Base-by-base conservation (phyloP, 805 yeast genomes). In the Lipomyces anomalus region DNA sequence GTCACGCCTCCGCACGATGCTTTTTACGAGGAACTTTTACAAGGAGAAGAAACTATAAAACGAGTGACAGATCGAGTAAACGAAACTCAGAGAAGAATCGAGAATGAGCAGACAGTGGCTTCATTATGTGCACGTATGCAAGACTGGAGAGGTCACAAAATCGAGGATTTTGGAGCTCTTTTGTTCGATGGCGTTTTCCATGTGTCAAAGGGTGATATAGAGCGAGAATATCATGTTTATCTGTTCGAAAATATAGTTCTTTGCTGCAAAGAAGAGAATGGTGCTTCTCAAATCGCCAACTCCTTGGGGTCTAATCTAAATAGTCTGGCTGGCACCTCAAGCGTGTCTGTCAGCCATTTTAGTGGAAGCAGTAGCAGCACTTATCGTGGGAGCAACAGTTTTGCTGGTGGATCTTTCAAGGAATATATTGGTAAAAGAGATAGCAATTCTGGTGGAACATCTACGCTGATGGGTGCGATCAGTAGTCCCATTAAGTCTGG, bases 21-120 rank as follows among this genome's bases (percentile, higher is more conserved):
- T 6, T 69, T 69, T 48, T 79, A 77, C 57, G 76, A 73, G 49
- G 97, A 90, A 62, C 69, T 90, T 24, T 68, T 75, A 22, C 64
- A 74, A 44, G 96, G 96, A 1, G 69, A 78, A 44, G 77, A 76
- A 24, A 79, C 87, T 20, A 78, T 90, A 60, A 85, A 80, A 57
- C 88, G 80, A 53, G 89, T 90, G 57, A 95, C 96, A 18, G 75
- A 78, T 55, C 80, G 78, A 55, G 90, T 92, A 29, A 92, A 92
- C 67, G 98, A 92, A 63, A 86, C 95, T 17, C 96, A 89, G 67
- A 76, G 99, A 65, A 73, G 84, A 53, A 81, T 92, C 1, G 98
- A 92, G 63, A 92, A 92, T 64, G 75, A 79, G 44, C 83, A 80
- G 47, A 74, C 78, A 30, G 71, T 84, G 35, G 78, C 76, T 55